Conservation (phyloP, 2,329 filamentous ascomycete genomes). For the Xylaria digitata region DNA sequence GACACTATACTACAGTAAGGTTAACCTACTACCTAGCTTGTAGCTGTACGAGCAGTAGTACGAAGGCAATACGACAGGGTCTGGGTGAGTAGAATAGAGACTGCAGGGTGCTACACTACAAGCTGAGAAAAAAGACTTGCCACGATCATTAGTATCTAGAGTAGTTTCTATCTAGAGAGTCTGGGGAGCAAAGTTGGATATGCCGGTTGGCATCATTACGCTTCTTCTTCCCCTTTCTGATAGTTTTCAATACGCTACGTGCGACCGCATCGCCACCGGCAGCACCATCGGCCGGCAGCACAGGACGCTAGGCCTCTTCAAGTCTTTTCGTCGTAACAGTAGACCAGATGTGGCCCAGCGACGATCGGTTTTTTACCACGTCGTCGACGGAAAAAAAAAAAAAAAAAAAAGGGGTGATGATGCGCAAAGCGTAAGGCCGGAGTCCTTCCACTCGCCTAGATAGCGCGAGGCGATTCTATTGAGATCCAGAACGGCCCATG, state of each 20-base stretch:
- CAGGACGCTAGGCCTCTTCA: conserved; percentile 3
- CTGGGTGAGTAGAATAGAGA: neutral
- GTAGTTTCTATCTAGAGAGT: no score
- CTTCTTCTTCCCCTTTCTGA: neutral
- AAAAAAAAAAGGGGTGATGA: conserved; percentile 3
- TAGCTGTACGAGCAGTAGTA: no score
- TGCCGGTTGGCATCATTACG: no score
- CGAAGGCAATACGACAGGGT: neutral
- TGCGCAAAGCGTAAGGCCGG: conserved; percentile 19
- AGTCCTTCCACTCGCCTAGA: conserved; percentile 22
- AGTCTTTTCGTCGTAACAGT: conserved; percentile 7
- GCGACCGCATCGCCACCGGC: conserved; percentile 5
- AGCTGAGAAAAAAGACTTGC: no score
- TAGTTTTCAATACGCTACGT: neutral
- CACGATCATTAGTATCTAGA: no score
- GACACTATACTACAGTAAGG: no score
- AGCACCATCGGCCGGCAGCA: neutral
- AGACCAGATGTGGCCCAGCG: neutral
- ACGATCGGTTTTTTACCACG: no score
- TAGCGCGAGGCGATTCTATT: conserved; percentile 18
- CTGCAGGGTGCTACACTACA: neutral
- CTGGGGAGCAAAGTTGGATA: no score
- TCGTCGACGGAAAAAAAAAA: neutral
- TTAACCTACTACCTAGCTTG: no score
- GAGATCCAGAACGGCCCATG: conserved; percentile 29